A percentile compares a stretch with the other conserved stretches of the same genome.
Conservation (phyloP, 371 early-diverging fungal genomes). For the Mortierella sp. region DNA sequence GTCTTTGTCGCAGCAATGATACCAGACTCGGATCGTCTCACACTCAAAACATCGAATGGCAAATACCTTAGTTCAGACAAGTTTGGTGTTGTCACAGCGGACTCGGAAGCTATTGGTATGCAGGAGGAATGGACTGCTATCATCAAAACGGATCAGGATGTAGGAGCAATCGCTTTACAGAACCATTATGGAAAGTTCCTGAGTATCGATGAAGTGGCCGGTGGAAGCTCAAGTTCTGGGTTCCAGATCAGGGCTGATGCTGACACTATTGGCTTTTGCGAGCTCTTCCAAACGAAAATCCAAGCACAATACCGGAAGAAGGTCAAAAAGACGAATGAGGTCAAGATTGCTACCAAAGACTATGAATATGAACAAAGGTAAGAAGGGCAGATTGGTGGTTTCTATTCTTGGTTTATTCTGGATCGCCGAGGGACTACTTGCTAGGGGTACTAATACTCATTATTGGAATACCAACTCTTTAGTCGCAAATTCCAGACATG, state of each 20-base stretch:
- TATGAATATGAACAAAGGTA: constrained; percentile 64
- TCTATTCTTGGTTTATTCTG: neutral
- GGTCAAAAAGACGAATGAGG: constrained; percentile 54
- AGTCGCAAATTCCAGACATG: constrained; percentile 76
- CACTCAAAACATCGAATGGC: constrained; percentile 73
- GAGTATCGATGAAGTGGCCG: constrained; percentile 68
- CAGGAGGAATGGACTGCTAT: constrained; percentile 83
- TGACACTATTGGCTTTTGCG: constrained; percentile 77
- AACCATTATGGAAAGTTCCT: constrained; percentile 68
- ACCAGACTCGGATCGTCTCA: constrained; percentile 63
- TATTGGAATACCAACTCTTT: neutral
- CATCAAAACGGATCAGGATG: constrained; percentile 57
- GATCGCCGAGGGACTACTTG: no score
- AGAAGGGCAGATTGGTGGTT: neutral
- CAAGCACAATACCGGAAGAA: constrained; percentile 65
- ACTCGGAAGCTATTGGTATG: constrained; percentile 82
- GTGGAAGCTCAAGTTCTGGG: constrained; percentile 40
- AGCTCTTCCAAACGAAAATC: constrained; percentile 76
- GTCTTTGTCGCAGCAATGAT: constrained; percentile 76
- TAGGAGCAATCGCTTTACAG: constrained; percentile 80
- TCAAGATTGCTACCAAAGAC: constrained; percentile 52
- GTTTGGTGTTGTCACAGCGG: constrained; percentile 79
- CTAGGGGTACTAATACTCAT: no score
- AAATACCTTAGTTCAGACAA: constrained; percentile 85
- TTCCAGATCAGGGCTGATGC: constrained; percentile 76